These are phyloP conservation scores for Hypholoma sublateritium DNA, from an alignment of 768 basidiomycete species.

Conservation along the genomic window DNA sequence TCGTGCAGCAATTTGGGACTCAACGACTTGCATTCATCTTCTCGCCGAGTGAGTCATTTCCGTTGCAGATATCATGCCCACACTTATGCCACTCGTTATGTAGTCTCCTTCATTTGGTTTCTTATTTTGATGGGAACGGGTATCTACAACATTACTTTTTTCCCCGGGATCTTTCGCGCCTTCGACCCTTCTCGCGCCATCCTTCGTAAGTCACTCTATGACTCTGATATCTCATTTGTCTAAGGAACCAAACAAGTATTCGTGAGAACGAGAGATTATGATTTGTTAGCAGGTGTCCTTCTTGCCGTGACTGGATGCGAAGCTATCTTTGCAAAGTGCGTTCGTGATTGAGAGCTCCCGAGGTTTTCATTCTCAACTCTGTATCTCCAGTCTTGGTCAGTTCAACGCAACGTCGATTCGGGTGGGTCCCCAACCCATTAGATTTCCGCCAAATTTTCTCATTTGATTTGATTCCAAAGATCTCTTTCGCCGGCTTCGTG, in stretches of 20 bases:
- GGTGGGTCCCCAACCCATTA: conserved; percentile 23
- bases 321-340: conserved; percentile 64
- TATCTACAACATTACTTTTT: conserved; percentile 52
- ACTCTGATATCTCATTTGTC: not conserved
- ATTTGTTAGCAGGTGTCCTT: conserved; percentile 60
- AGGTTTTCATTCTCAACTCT: not conserved
- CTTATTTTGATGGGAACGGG: conserved; percentile 50
- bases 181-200: conserved; percentile 68
- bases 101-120: conserved; percentile 61
- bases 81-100: not conserved
- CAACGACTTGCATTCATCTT: conserved; percentile 48
- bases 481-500: conserved; percentile 52
- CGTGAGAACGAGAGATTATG: conserved; percentile 61
- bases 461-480: conserved; percentile 21
- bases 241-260: conserved; percentile 42
- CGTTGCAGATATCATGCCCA: not conserved
- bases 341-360: conserved; percentile 12
- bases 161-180: conserved; percentile 62
- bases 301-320: conserved; percentile 70
- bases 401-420: conserved; percentile 64
- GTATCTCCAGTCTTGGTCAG: conserved; percentile 52
- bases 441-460: not conserved
- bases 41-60: conserved; percentile 44
- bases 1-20: conserved; percentile 62
- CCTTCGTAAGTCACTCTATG: conserved; percentile 46